phyloP scores from a whole-genome alignment of 2,329 filamentous ascomycete genomes.

The Chaetoscypha palmicola region DNA sequence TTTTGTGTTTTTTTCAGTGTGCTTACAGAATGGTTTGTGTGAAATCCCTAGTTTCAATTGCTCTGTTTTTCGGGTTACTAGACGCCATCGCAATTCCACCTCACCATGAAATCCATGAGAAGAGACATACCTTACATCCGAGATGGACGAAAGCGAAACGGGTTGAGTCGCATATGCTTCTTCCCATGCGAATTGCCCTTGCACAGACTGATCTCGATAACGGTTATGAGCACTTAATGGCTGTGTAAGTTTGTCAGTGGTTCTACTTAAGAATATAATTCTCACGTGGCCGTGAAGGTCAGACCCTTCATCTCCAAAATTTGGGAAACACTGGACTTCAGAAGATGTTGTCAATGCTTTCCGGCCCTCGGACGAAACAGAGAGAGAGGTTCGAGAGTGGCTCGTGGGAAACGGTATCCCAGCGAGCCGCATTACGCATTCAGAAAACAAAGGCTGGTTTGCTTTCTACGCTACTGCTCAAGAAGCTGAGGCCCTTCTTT shows the following conservation, averaged over 20 bases:
- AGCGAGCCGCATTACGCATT: slow-evolving; percentile 29
- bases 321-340: slow-evolving; percentile 31
- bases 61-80: background rate
- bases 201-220: slow-evolving; percentile 21
- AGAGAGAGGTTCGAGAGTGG: slow-evolving; percentile 31
- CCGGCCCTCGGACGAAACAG: slow-evolving; percentile 28
- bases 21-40: slow-evolving; percentile 1
- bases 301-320: slow-evolving; percentile 22
- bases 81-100: slow-evolving; percentile 14
- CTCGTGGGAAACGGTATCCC: slow-evolving; percentile 30
- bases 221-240: slow-evolving; percentile 22
- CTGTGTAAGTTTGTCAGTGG: slow-evolving; percentile 18
- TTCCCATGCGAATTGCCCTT: slow-evolving; percentile 25
- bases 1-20: background rate
- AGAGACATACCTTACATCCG: slow-evolving; percentile 14
- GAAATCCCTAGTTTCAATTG: background rate
- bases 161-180: slow-evolving; percentile 16
- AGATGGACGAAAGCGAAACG: slow-evolving; percentile 23
- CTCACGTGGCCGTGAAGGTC: background rate
- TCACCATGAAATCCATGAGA: slow-evolving; percentile 23
- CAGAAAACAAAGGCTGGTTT: slow-evolving; percentile 34
- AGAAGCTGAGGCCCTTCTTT: slow-evolving; percentile 32
- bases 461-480: slow-evolving; percentile 32
- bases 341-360: slow-evolving; percentile 31
- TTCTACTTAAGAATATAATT: no score